These are phyloP conservation scores for Cyclostephanos tholiformis DNA, from an alignment of 108 stramenopile genomes.

Conservation along the genomic window DNA sequence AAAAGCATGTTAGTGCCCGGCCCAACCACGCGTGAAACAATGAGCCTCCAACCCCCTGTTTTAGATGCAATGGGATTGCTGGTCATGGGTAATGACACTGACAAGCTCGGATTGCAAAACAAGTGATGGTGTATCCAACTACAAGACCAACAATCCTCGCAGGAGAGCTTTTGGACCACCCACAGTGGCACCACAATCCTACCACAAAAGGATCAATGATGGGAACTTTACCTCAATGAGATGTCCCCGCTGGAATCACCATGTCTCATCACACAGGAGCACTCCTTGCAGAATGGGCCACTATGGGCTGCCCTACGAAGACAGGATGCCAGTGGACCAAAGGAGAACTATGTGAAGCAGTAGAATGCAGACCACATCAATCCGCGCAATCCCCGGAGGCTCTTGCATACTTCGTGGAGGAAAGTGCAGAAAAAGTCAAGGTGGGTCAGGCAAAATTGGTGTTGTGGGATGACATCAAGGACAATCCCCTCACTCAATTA, in stretches of 20 bases:
- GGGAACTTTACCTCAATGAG: neutral
- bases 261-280: constrained; percentile 12
- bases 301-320: constrained; percentile 18
- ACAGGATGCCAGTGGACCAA: constrained; percentile 14
- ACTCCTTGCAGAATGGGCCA: constrained; percentile 6
- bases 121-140: neutral
- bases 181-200: too few species aligned
- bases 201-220: too few species aligned
- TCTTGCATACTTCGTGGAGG: neutral
- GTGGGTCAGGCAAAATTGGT: constrained; percentile 16
- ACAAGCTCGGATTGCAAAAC: too few species aligned
- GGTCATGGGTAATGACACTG: too few species aligned
- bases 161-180: too few species aligned
- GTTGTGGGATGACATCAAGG: constrained; percentile 15
- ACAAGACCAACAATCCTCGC: neutral
- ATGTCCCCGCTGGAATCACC: constrained; percentile 20
- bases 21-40: too few species aligned
- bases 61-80: too few species aligned
- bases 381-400: constrained; percentile 19
- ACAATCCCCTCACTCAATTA: constrained; percentile 9
- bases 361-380: constrained; percentile 22
- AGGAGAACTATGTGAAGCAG: constrained; percentile 11
- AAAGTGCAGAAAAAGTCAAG: constrained; percentile 3
- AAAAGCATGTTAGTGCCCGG: too few species aligned
- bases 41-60: too few species aligned